phyloP scores from a whole-genome alignment of 1,284 basidiomycete genomes.

The Dichomitus squalens region DNA sequence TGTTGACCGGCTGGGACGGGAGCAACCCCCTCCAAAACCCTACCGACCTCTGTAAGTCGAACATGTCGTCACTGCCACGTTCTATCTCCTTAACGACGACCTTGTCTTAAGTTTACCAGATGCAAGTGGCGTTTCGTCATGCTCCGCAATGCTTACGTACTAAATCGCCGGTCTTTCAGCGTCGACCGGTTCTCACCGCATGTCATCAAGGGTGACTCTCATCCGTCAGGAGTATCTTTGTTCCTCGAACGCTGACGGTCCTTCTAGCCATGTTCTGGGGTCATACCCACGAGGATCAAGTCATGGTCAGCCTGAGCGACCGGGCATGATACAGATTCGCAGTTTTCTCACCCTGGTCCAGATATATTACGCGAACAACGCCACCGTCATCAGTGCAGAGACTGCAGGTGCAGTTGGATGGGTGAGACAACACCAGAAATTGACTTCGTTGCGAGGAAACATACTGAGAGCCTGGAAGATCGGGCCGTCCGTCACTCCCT shows the following conservation, averaged over 20 bases:
- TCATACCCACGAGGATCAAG: constrained; percentile 82
- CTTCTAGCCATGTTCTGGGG: constrained; percentile 73
- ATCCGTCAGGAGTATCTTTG: not conserved
- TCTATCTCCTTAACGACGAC: not conserved
- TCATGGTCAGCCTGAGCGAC: constrained; percentile 50
- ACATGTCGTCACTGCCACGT: not conserved
- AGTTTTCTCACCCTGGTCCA: constrained; percentile 27
- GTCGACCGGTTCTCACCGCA: constrained; percentile 79
- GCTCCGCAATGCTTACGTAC: constrained; percentile 15
- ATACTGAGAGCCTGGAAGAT: constrained; percentile 38
- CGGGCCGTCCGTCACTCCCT: constrained; percentile 72
- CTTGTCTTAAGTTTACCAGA: constrained; percentile 63
- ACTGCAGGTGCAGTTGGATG: constrained; percentile 63
- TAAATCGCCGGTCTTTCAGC: constrained; percentile 39
- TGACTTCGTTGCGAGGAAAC: not conserved
- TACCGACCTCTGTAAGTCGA: constrained; percentile 63
- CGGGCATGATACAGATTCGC: not conserved
- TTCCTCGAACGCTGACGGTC: constrained; percentile 14
- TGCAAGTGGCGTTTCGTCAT: constrained; percentile 43
- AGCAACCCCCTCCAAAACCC: constrained; percentile 61
- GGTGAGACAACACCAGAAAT: constrained; percentile 34
- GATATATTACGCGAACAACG: constrained; percentile 81
- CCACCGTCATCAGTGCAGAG: constrained; percentile 55
- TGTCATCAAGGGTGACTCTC: constrained; percentile 68
- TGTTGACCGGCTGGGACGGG: constrained; percentile 78